These are phyloP conservation scores for Kernera saxatilis DNA, from an alignment of 345 rosid species.

Conservation along the genomic window DNA sequence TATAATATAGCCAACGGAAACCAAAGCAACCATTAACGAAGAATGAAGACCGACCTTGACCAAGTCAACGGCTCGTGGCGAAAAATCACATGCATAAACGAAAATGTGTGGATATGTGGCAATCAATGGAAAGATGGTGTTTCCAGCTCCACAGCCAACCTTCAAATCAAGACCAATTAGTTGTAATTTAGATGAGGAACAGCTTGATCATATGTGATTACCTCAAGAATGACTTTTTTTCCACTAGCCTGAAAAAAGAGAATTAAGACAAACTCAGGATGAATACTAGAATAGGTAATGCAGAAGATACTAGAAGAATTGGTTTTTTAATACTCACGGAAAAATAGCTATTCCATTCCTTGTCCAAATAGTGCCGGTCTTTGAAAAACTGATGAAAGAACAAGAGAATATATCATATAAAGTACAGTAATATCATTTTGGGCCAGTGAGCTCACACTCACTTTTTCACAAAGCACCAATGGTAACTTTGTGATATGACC, in stretches of 20 bases:
- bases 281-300: neutral
- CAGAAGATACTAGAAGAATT: neutral
- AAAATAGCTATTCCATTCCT: conserved; percentile 86
- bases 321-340: conserved; percentile 45
- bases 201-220: conserved; percentile 20
- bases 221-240: conserved; percentile 62
- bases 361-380: conserved; percentile 91
- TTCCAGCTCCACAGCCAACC: conserved; percentile 98
- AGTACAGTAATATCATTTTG: neutral
- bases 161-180: conserved; percentile 27
- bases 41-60: conserved; percentile 62
- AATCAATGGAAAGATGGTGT: conserved; percentile 74
- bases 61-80: conserved; percentile 75
- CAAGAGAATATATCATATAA: neutral
- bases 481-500: neutral
- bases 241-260: conserved; percentile 42
- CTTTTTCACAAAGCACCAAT: neutral
- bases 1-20: neutral
- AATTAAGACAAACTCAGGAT: neutral
- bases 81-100: conserved; percentile 89
- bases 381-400: conserved; percentile 67
- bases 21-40: neutral
- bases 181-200: neutral
- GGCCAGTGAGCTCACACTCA: neutral
- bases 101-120: conserved; percentile 71